These are phyloP conservation scores for Phytophthora sansomeana DNA, from an alignment of 352 stramenopile genomes.

Conservation along the genomic window DNA sequence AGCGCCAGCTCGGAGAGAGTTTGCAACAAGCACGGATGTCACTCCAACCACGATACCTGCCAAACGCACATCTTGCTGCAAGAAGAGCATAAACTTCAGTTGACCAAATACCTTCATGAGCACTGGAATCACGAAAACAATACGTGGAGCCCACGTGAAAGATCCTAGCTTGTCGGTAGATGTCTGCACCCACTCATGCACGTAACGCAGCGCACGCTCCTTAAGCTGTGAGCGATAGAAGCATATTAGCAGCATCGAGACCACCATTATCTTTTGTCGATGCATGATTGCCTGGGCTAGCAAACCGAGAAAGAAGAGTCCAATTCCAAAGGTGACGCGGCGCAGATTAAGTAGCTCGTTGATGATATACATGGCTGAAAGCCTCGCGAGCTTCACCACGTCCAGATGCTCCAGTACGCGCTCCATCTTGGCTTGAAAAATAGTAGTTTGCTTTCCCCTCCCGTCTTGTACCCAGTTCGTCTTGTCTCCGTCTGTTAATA, in stretches of 20 bases:
- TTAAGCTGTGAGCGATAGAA: constrained; percentile 71
- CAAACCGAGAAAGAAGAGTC: constrained; percentile 58
- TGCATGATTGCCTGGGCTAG: constrained; percentile 65
- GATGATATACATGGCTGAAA: constrained; percentile 61
- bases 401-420: constrained; percentile 65
- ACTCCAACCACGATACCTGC: constrained; percentile 46
- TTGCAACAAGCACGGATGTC: constrained; percentile 44
- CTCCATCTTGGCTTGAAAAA: constrained; percentile 70
- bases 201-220: constrained; percentile 35
- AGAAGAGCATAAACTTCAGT: constrained; percentile 78
- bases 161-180: constrained; percentile 74
- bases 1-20: constrained; percentile 36
- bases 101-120: constrained; percentile 77
- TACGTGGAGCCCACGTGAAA: constrained; percentile 60
- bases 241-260: constrained; percentile 73
- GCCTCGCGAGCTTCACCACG: constrained; percentile 54
- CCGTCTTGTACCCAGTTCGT: constrained; percentile 16
- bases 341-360: constrained; percentile 64
- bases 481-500: constrained; percentile 8
- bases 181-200: constrained; percentile 59
- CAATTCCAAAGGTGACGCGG: constrained; percentile 52
- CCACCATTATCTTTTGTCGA: constrained; percentile 77
- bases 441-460: constrained; percentile 19
- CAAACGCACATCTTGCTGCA: constrained; percentile 62
- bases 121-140: constrained; percentile 63